phyloP scores from a whole-genome alignment of 805 yeast species.

The Kodamaea restingae region DNA sequence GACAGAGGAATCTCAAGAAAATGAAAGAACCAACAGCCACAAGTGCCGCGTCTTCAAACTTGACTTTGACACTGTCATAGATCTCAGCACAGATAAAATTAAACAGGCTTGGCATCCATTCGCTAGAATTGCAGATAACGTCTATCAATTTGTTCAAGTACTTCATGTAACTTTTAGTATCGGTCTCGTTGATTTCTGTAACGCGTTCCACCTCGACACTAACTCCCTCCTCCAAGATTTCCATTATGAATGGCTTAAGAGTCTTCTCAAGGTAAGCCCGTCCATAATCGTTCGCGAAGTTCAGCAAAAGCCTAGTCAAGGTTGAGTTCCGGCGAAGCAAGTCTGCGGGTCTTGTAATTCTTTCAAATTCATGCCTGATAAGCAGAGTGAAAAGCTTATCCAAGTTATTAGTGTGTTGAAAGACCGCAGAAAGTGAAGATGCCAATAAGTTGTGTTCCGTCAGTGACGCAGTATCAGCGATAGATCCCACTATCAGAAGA shows the following conservation, averaged over 20 bases:
- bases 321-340: slow-evolving; percentile 77
- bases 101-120: slow-evolving; percentile 65
- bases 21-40: slow-evolving; percentile 83
- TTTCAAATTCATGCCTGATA: slow-evolving; percentile 58
- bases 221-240: slow-evolving; percentile 45
- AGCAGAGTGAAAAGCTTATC: slow-evolving; percentile 50
- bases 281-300: slow-evolving; percentile 69
- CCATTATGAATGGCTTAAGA: slow-evolving; percentile 54
- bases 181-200: slow-evolving; percentile 27
- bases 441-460: slow-evolving; percentile 70
- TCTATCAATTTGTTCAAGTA: slow-evolving; percentile 57
- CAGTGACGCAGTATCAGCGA: slow-evolving; percentile 61
- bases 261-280: slow-evolving; percentile 49
- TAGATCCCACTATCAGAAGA: slow-evolving; percentile 40
- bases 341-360: slow-evolving; percentile 61
- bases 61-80: slow-evolving; percentile 49
- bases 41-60: slow-evolving; percentile 56
- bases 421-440: slow-evolving; percentile 55
- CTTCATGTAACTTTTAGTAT: slow-evolving; percentile 47
- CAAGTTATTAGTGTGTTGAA: slow-evolving; percentile 33
- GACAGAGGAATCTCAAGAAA: slow-evolving; percentile 76
- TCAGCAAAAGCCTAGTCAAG: slow-evolving; percentile 70
- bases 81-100: slow-evolving; percentile 68
- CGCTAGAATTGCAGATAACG: slow-evolving; percentile 52
- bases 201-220: slow-evolving; percentile 63